phyloP scores from a whole-genome alignment of 169 alveolate genomes.

The Toxoplasma gondii region DNA sequence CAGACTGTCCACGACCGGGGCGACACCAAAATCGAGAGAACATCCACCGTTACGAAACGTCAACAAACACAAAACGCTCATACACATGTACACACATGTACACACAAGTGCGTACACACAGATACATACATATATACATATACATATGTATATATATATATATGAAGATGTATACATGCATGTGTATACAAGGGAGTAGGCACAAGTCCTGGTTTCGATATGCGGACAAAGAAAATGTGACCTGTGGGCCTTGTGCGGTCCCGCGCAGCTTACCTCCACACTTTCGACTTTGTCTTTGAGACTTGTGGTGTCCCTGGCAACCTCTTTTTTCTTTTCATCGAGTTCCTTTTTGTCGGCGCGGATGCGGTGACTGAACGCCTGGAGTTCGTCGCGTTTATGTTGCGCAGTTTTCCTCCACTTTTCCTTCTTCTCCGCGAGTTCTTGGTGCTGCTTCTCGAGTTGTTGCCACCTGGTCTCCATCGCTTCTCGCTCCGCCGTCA shows the following conservation, averaged over 20 bases:
- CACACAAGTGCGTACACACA: background rate
- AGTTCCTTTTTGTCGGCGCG: background rate
- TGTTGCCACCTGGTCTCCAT: constrained; percentile 18
- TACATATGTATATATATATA: too few relatives aligned
- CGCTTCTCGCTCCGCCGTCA: constrained; percentile 3
- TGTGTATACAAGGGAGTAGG: background rate
- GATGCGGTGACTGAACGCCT: background rate
- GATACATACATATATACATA: background rate
- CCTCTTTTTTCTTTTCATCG: constrained; percentile 4
- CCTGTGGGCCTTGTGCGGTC: background rate
- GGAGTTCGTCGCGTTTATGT: constrained; percentile 26
- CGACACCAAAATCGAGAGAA: too few relatives aligned
- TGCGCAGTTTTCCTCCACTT: constrained; percentile 22
- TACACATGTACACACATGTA: background rate
- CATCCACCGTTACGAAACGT: too few relatives aligned
- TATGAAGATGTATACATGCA: too few relatives aligned
- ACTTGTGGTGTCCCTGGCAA: background rate
- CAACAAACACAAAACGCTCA: too few relatives aligned
- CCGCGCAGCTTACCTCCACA: background rate
- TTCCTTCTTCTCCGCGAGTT: constrained; percentile 13
- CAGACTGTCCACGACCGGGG: too few relatives aligned
- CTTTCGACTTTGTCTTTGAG: background rate
- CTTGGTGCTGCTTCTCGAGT: constrained; percentile 19
- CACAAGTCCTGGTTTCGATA: too few relatives aligned
- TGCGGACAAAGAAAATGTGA: background rate